Evolutionary conservation across 768 basidiomycete species (phyloP).

Genomic region (Boletus pseudo-olivaceus): DNA sequence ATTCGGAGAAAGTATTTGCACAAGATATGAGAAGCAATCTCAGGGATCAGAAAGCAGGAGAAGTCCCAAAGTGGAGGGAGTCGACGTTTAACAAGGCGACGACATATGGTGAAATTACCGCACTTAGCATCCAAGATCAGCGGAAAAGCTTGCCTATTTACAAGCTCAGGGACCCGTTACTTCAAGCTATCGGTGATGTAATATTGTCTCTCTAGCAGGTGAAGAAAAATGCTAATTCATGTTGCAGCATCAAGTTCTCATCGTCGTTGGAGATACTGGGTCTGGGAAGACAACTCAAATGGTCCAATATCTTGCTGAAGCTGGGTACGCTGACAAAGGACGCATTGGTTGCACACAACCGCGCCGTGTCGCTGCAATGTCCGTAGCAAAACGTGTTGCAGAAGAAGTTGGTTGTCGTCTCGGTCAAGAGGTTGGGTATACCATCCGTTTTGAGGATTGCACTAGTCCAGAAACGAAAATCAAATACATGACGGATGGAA

Average conservation of each 20-base stretch:
- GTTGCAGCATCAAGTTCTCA: conserved; percentile 76
- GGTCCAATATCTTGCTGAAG: conserved; percentile 96
- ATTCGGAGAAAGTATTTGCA: conserved; percentile 83
- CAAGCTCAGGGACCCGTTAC: conserved; percentile 85
- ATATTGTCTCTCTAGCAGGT: conserved; percentile 16
- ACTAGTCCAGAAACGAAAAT: conserved; percentile 98
- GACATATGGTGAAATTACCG: conserved; percentile 92
- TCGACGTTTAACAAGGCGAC: conserved; percentile 93
- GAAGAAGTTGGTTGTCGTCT: conserved; percentile 98
- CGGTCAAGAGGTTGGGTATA: conserved; percentile 97
- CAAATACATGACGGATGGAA: conserved; percentile 99
- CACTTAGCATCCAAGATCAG: conserved; percentile 89
- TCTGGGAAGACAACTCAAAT: conserved; percentile 99
- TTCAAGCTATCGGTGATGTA: conserved; percentile 89
- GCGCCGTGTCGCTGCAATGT: conserved; percentile 98
- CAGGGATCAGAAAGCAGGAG: conserved; percentile 77
- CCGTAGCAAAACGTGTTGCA: conserved; percentile 96
- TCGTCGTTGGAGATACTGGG: conserved; percentile 98
- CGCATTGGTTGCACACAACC: conserved; percentile 98
- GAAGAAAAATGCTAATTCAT: conserved; percentile 15
- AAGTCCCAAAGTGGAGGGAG: conserved; percentile 88
- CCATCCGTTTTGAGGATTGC: conserved; percentile 99
- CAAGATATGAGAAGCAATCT: conserved; percentile 84
- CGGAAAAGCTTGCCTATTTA: conserved; percentile 88
- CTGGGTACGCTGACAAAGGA: conserved; percentile 86